Base-by-base conservation (phyloP, 2,329 filamentous ascomycete genomes). In the Trichophyton rubrum region DNA sequence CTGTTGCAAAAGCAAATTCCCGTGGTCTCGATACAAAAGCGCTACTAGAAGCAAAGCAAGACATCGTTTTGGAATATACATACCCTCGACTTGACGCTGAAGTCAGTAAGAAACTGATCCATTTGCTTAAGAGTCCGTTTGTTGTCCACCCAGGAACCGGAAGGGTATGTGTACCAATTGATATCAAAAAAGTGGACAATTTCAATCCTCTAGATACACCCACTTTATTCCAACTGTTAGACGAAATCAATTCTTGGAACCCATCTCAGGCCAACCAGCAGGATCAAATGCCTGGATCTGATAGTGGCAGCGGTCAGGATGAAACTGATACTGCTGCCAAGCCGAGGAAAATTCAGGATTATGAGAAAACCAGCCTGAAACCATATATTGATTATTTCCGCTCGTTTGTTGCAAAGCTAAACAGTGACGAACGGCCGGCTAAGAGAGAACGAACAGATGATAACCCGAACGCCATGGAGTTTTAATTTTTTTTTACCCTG, bases 31-130 rank as follows among this genome's bases (percentile, higher is more conserved):
- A 93, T 66, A 74, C 85, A 0, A 84, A 81, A 64, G 84, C 86
- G 1, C 80, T 99, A 11, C 81, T 87, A 7, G 89, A 96, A 68
- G 90, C 90, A 22, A 97, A 96, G 75, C 90, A 96, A 72, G 93
- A 97, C 70, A 88, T 99, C 63, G 86, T 97, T 2, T 83, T 99
- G 33, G 93, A 99, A 75, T 97, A 99, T 76, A 96, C 93, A 5
- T 99, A 99, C 74, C 93, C 93, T 2, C 87, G 93, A 43, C 87
- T 99, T 60, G 93, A 99, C 79, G 91, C 93, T 63, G 90, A 96
- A 74, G 93, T 99, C 71, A 93, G 88, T 70, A 97, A 97, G 79
- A 96, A 96, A 72, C 84, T 95, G 61, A 97, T 96, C 77, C 93
- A 99, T 81, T 84, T 99, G 80, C 85, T 99, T 67, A 99, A 99